Evolutionary conservation across 2,329 filamentous ascomycete species (phyloP).

Genomic region (Aspergillus texensis): DNA sequence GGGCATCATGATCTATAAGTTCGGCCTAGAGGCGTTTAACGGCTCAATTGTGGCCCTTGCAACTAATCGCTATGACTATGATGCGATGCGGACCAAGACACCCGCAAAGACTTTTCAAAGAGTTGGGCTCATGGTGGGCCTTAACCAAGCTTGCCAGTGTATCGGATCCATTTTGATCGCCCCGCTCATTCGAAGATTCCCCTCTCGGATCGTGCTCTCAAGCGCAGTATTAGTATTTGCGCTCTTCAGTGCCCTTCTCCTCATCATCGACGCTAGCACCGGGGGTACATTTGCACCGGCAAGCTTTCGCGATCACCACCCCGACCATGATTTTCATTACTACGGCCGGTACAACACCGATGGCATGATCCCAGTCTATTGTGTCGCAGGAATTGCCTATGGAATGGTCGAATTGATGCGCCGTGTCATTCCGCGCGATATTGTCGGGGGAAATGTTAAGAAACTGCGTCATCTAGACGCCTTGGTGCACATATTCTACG

Average conservation of each 20-base stretch:
- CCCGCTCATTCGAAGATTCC: conserved; percentile 19
- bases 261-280: conserved; percentile 20
- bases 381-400: conserved; percentile 16
- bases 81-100: conserved; percentile 14
- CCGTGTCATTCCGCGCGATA: conserved; percentile 18
- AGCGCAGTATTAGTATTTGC: conserved; percentile 16
- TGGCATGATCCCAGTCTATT: conserved; percentile 21
- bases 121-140: conserved; percentile 22
- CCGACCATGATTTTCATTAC: conserved; percentile 21
- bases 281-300: conserved; percentile 16
- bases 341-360: conserved; percentile 19
- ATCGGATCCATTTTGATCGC: conserved; percentile 22
- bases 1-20: conserved; percentile 21
- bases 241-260: conserved; percentile 19
- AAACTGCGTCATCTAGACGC: conserved; percentile 20
- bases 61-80: conserved; percentile 21
- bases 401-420: conserved; percentile 23
- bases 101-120: conserved; percentile 19
- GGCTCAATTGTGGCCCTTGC: conserved; percentile 19
- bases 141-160: conserved; percentile 21
- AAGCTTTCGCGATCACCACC: conserved; percentile 12
- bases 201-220: conserved; percentile 16
- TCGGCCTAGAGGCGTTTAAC: conserved; percentile 20
- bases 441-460: conserved; percentile 19
- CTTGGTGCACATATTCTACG: conserved; percentile 20